These are phyloP conservation scores for Platanus orientalis DNA, from an alignment of 164 flowering plant genomes.

Conservation along the genomic window DNA sequence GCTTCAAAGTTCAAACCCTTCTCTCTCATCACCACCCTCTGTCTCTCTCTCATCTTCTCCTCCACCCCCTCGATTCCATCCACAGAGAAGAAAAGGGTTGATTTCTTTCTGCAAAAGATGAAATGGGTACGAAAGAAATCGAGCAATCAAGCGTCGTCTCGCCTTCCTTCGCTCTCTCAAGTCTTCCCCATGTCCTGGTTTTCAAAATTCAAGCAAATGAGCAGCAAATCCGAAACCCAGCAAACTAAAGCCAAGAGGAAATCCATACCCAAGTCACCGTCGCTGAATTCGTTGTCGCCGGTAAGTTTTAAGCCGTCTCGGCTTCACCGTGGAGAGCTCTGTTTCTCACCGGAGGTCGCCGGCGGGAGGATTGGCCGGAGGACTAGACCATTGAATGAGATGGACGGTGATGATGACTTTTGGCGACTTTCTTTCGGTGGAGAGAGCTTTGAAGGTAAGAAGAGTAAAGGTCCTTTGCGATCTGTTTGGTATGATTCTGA, in stretches of 20 bases:
- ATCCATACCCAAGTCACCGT: conserved; percentile 10
- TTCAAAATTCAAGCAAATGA: conserved; percentile 53
- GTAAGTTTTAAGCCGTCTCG: conserved; percentile 19
- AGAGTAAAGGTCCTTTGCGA: conserved; percentile 1
- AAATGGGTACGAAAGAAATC: conserved; percentile 56
- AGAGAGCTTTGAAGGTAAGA: conserved; percentile 24
- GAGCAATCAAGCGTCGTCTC: conserved; percentile 9
- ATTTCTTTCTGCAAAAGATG: conserved; percentile 21
- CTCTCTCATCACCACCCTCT: conserved; percentile 7
- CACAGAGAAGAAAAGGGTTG: not conserved
- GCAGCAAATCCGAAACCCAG: conserved; percentile 17
- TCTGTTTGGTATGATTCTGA: conserved; percentile 28
- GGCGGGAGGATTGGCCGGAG: not conserved
- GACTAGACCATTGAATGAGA: not conserved
- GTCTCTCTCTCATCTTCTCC: conserved; percentile 1
- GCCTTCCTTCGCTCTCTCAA: conserved; percentile 32
- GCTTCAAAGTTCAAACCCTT: not conserved
- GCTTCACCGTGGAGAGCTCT: conserved; percentile 16
- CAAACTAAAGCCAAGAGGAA: conserved; percentile 23
- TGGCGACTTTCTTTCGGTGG: conserved; percentile 51
- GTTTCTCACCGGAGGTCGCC: conserved; percentile 11
- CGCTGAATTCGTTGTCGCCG: conserved; percentile 9
- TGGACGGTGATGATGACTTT: conserved; percentile 26
- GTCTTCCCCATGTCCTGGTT: conserved; percentile 64
- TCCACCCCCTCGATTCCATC: not conserved